Conservation (phyloP, 495 filamentous ascomycete genomes). For the Aspergillus carlsbadensis region DNA sequence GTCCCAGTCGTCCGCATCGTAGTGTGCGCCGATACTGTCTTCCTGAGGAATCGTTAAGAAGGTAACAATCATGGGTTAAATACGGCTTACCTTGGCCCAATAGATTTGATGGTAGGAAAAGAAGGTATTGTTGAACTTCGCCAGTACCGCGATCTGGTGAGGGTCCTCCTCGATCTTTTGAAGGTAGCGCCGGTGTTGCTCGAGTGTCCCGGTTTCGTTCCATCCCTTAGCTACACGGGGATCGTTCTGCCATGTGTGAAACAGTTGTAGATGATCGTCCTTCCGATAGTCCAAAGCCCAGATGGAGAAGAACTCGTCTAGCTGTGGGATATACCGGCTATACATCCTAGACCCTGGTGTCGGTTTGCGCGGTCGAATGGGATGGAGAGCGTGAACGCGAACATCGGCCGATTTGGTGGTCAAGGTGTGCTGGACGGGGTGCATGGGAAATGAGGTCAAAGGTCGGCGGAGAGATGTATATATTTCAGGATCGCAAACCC, state of each 20-base stretch:
- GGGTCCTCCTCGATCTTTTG: conserved; percentile 54
- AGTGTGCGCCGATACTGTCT: conserved; percentile 60
- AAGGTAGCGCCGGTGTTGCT: conserved; percentile 62
- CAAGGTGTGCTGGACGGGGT: conserved; percentile 20
- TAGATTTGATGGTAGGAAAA: conserved; percentile 69
- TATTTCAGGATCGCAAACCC: conserved; percentile 18
- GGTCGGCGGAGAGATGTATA: conserved; percentile 18
- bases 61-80: not conserved
- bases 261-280: conserved; percentile 53
- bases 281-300: conserved; percentile 54
- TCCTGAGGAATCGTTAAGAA: conserved; percentile 37
- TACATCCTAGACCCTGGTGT: conserved; percentile 56
- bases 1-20: conserved; percentile 56
- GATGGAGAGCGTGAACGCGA: conserved; percentile 17
- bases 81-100: conserved; percentile 56
- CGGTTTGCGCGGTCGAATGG: conserved; percentile 52
- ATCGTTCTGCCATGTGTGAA: conserved; percentile 70
- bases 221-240: conserved; percentile 67
- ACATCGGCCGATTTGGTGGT: conserved; percentile 23
- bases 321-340: conserved; percentile 62
- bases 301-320: conserved; percentile 63
- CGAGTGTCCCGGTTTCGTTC: conserved; percentile 64
- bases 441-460: conserved; percentile 16
- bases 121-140: conserved; percentile 53
- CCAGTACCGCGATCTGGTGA: conserved; percentile 56